Percentiles rank a stretch among this genome's conserved stretches.
Conservation (phyloP, 805 yeast species). For the Trichomonascus vanleenenianus region DNA sequence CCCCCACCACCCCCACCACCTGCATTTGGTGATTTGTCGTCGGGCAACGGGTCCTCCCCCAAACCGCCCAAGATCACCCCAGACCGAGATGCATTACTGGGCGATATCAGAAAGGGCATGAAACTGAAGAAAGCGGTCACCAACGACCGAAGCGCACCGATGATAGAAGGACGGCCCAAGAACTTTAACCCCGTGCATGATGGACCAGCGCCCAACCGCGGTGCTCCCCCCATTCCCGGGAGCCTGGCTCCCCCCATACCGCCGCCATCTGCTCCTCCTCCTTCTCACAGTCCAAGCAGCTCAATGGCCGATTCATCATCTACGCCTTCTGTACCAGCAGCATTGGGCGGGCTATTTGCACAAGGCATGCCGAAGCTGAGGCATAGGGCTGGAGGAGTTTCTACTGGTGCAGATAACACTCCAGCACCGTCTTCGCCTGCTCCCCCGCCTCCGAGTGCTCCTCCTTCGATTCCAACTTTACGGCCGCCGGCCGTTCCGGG, state of each 20-base stretch:
- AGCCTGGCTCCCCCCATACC: slow-evolving; percentile 24
- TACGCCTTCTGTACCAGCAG: slow-evolving; percentile 25
- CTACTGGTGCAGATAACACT: slow-evolving; percentile 9
- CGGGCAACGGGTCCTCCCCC: slow-evolving; percentile 9
- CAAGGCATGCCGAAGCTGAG: slow-evolving; percentile 73
- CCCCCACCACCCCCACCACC: slow-evolving; percentile 29
- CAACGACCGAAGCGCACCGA: slow-evolving; percentile 58
- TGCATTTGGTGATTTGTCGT: slow-evolving; percentile 23
- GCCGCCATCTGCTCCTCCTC: slow-evolving; percentile 25
- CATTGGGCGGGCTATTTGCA: slow-evolving; percentile 62
- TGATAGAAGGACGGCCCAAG: slow-evolving; percentile 33
- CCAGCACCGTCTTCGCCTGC: slow-evolving; percentile 21
- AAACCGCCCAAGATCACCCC: slow-evolving; percentile 26
- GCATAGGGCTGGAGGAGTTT: slow-evolving; percentile 32
- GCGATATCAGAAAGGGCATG: slow-evolving; percentile 73
- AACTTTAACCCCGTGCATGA: slow-evolving; percentile 16
- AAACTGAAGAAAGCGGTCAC: slow-evolving; percentile 55
- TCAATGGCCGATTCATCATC: slow-evolving; percentile 20
- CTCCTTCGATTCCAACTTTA: slow-evolving; percentile 15
- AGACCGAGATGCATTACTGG: slow-evolving; percentile 44
- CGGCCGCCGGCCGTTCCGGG: slow-evolving; percentile 14
- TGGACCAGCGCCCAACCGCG: slow-evolving; percentile 11
- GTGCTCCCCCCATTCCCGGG: slow-evolving; percentile 18
- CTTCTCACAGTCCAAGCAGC: slow-evolving; percentile 22
- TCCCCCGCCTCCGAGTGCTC: slow-evolving; percentile 25